A percentile compares a stretch with the other conserved stretches of the same genome.
Conservation (phyloP, 106 monocot genomes). For the Dendrobium huoshanense region DNA sequence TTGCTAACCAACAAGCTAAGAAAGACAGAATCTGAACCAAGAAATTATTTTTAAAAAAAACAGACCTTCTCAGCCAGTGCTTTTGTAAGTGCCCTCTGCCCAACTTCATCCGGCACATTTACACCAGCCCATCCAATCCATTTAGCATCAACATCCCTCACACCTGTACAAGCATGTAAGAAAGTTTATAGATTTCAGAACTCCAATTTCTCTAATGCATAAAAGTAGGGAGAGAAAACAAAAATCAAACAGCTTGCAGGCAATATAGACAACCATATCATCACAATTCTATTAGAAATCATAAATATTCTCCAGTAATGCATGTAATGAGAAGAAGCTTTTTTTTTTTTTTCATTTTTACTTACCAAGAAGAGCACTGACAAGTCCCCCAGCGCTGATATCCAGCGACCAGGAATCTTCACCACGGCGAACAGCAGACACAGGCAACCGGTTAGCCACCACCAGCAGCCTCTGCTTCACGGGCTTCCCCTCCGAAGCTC, state of each 20-base stretch:
- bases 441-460: constrained; percentile 88
- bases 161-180: constrained; percentile 35
- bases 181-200: no score
- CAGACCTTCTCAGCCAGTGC: constrained; percentile 81
- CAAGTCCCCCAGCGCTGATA: constrained; percentile 91
- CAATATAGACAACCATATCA: no score
- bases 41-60: neutral
- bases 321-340: neutral
- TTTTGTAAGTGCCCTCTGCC: constrained; percentile 76
- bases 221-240: no score
- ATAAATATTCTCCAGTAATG: neutral
- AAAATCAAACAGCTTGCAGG: no score
- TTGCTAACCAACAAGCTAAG: neutral
- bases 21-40: neutral
- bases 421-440: constrained; percentile 77
- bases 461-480: constrained; percentile 85
- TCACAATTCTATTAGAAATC: neutral
- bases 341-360: neutral
- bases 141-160: constrained; percentile 91
- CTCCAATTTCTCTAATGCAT: no score
- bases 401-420: constrained; percentile 90
- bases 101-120: constrained; percentile 89
- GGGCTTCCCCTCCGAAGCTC: constrained; percentile 22
- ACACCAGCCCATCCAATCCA: constrained; percentile 99
- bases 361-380: constrained; percentile 85